phyloP scores from a whole-genome alignment of 768 basidiomycete genomes.

The Termitomyces sp. region DNA sequence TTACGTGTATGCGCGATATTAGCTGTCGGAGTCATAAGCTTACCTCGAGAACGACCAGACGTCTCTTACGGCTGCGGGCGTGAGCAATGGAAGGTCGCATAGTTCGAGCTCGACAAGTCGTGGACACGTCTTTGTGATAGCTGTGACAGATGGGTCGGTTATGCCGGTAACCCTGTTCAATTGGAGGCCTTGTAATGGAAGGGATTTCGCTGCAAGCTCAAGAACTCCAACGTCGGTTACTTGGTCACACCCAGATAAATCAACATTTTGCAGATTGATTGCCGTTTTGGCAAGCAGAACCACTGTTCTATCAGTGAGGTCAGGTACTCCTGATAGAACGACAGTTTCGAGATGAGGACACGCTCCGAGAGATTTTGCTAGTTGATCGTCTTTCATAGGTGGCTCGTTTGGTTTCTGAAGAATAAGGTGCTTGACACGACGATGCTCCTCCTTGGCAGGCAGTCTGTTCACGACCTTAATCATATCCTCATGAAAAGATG shows the following conservation, averaged over 20 bases:
- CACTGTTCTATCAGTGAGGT: constrained; percentile 68
- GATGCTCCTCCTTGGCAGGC: constrained; percentile 56
- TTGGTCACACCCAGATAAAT: constrained; percentile 69
- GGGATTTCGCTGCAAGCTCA: constrained; percentile 65
- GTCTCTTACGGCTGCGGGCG: constrained; percentile 67
- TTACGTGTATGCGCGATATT: constrained; percentile 10
- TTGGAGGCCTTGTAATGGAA: constrained; percentile 70
- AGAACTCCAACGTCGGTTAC: constrained; percentile 78
- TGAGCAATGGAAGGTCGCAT: constrained; percentile 63
- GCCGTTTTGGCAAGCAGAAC: constrained; percentile 60
- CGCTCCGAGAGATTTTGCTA: constrained; percentile 51
- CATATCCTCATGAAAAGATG: constrained; percentile 52
- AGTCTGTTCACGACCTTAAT: constrained; percentile 58
- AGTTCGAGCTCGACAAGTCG: constrained; percentile 82
- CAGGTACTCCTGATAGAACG: constrained; percentile 63
- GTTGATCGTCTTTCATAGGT: constrained; percentile 53
- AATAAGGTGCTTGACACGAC: constrained; percentile 56
- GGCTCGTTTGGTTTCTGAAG: constrained; percentile 39
- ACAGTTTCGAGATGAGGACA: constrained; percentile 69
- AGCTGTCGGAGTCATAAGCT: constrained; percentile 17
- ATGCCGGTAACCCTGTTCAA: constrained; percentile 67
- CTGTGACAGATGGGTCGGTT: constrained; percentile 56
- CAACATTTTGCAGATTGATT: constrained; percentile 66
- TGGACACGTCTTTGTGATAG: constrained; percentile 72
- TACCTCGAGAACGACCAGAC: constrained; percentile 76